These are phyloP conservation scores for Rhynchospora pubera DNA, from an alignment of 176 grass and related monocot genomes.

Conservation along the genomic window DNA sequence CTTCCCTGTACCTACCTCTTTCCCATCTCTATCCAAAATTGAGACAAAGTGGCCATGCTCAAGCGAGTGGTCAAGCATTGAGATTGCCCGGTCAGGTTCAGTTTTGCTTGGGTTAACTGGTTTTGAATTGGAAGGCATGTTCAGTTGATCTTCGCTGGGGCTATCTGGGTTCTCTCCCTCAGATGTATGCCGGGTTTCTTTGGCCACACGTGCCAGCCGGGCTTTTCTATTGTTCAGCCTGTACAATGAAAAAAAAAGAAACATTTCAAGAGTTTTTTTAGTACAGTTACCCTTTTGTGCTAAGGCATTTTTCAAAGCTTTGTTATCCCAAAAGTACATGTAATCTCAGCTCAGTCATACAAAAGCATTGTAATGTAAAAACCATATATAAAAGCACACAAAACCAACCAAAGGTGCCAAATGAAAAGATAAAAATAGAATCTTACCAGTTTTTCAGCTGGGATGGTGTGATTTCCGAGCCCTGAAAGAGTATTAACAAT, in stretches of 20 bases:
- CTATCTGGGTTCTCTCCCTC: constrained; percentile 67
- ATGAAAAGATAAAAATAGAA: constrained; percentile 21
- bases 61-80: constrained; percentile 39
- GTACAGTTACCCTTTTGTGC: background rate
- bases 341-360: background rate
- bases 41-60: constrained; percentile 40
- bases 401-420: background rate
- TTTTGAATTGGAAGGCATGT: constrained; percentile 51
- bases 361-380: background rate
- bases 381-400: background rate
- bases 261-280: constrained; percentile 11
- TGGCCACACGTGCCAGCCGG: constrained; percentile 65
- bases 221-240: constrained; percentile 98
- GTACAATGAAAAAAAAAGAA: background rate
- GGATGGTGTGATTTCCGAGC: constrained; percentile 80
- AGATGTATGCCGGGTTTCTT: constrained; percentile 54
- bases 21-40: constrained; percentile 53
- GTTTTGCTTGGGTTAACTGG: constrained; percentile 44
- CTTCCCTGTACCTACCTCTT: constrained; percentile 55
- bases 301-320: background rate
- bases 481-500: constrained; percentile 43
- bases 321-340: background rate
- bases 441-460: constrained; percentile 98
- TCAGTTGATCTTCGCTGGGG: constrained; percentile 35
- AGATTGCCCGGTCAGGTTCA: constrained; percentile 37